phyloP scores from a whole-genome alignment of 176 grass and related monocot species.

The Oryza nivara region DNA sequence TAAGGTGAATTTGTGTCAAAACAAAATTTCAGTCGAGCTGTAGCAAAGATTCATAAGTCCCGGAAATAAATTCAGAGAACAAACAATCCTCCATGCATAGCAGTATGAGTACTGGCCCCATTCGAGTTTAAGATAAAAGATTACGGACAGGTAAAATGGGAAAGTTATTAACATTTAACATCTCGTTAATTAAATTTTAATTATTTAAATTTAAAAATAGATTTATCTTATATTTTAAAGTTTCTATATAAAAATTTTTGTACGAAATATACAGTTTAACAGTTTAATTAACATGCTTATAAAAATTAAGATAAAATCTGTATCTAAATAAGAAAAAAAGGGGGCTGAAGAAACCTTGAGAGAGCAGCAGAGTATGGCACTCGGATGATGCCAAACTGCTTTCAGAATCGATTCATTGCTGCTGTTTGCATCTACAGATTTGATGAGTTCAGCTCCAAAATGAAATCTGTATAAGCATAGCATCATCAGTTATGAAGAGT shows the following conservation, averaged over 20 bases:
- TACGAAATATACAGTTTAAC: no score
- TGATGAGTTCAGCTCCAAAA: slow-evolving; percentile 74
- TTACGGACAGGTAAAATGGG: no score
- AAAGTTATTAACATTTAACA: no score
- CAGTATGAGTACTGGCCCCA: no score
- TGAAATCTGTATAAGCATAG: slow-evolving; percentile 53
- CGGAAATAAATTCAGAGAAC: background rate
- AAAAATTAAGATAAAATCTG: no score
- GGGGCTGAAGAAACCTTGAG: slow-evolving; percentile 54
- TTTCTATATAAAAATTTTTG: no score
- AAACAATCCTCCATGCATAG: background rate
- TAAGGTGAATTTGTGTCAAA: background rate
- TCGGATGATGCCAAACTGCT: slow-evolving; percentile 71
- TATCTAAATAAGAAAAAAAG: no score
- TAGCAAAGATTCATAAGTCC: background rate
- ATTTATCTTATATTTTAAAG: no score
- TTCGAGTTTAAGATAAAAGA: no score
- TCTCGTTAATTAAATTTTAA: no score
- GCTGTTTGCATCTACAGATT: slow-evolving; percentile 20
- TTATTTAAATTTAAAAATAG: no score
- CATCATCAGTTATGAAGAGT: background rate
- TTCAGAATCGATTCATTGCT: slow-evolving; percentile 52
- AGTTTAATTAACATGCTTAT: no score
- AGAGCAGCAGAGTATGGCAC: slow-evolving; percentile 82
- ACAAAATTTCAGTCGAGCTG: background rate